phyloP scores from a whole-genome alignment of 345 rosid genomes.

The Noccaea bulbosa region DNA sequence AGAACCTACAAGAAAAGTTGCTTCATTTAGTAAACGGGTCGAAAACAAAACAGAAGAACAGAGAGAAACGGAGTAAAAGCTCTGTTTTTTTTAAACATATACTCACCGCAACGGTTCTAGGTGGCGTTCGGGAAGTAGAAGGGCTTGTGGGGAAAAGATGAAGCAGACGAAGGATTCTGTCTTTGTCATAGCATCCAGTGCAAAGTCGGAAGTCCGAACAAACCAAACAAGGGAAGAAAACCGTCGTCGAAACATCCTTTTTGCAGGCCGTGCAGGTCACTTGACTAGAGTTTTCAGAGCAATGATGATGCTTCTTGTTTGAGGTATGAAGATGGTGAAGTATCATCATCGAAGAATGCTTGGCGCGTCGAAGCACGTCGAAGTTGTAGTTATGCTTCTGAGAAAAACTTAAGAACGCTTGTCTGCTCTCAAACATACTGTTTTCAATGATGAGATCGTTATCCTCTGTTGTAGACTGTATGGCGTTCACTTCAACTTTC shows the following conservation, averaged over 20 bases:
- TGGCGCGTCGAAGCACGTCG: constrained; percentile 70
- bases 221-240: constrained; percentile 46
- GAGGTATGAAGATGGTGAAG: constrained; percentile 57
- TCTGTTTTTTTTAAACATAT: background rate
- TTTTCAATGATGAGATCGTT: constrained; percentile 48
- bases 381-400: constrained; percentile 60
- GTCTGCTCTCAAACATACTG: constrained; percentile 58
- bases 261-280: constrained; percentile 49
- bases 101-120: constrained; percentile 32
- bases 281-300: constrained; percentile 15
- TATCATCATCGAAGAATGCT: constrained; percentile 81
- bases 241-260: constrained; percentile 38
- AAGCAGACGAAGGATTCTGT: constrained; percentile 13
- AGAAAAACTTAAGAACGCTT: constrained; percentile 58
- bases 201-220: constrained; percentile 48
- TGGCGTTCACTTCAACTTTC: constrained; percentile 54
- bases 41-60: constrained; percentile 1
- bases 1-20: constrained; percentile 21
- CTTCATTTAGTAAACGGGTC: constrained; percentile 5
- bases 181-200: constrained; percentile 46
- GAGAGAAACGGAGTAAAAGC: constrained; percentile 14
- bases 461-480: constrained; percentile 55
- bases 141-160: constrained; percentile 33
- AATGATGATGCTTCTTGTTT: background rate
- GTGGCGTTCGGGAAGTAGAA: background rate